These are phyloP conservation scores for Solanum sejunctum DNA, from an alignment of 257 asterid genomes.

Conservation along the genomic window DNA sequence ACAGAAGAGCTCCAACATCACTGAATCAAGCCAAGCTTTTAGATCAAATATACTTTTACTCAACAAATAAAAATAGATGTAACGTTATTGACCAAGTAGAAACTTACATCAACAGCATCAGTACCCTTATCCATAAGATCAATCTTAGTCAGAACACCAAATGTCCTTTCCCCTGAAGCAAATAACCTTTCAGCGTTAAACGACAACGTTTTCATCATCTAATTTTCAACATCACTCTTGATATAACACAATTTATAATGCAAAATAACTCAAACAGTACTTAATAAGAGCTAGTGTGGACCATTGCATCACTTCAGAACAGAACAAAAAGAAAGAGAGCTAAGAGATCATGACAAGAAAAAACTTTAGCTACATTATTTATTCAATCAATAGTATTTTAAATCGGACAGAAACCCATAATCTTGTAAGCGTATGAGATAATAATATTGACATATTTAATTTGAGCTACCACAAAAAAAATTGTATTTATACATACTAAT, in stretches of 20 bases:
- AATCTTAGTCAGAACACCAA: slow-evolving; percentile 20
- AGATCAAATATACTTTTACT: background rate
- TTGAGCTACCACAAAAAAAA: background rate
- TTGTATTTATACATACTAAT: background rate
- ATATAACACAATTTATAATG: background rate
- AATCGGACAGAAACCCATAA: background rate
- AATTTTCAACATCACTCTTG: background rate
- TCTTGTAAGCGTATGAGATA: background rate
- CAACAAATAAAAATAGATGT: background rate
- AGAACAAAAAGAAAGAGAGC: background rate
- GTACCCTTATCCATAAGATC: slow-evolving; percentile 26
- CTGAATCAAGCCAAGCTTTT: background rate
- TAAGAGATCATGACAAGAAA: background rate
- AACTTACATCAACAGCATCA: slow-evolving; percentile 22
- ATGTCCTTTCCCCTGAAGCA: slow-evolving; percentile 20
- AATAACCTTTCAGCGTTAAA: background rate
- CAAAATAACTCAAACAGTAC: background rate
- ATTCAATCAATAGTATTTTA: background rate
- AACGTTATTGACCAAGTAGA: background rate
- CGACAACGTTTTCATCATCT: background rate
- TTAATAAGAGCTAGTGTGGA: background rate
- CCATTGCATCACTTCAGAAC: background rate
- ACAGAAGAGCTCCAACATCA: background rate
- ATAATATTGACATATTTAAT: background rate
- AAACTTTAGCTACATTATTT: background rate